Percentiles rank a stretch among this genome's conserved stretches.
Conservation (phyloP, 768 basidiomycete species). For the Russula vinacea region DNA sequence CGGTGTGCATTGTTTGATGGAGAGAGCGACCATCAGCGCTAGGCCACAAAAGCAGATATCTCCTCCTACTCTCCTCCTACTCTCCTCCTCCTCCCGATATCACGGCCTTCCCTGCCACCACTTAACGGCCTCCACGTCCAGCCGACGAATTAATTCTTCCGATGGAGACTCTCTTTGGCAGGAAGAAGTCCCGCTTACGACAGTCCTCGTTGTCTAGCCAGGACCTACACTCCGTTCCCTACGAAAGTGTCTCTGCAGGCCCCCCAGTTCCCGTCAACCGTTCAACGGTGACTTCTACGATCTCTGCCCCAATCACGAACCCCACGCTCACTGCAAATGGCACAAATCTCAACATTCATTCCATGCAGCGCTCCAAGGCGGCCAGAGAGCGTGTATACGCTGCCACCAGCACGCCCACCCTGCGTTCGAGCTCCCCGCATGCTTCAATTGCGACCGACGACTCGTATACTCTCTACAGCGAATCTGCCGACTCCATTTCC, state of each 20-base stretch:
- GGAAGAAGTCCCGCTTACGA: slow-evolving; percentile 53
- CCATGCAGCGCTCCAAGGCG: slow-evolving; percentile 47
- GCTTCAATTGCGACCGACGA: slow-evolving; percentile 53
- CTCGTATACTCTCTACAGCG: slow-evolving; percentile 58
- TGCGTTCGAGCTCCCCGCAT: slow-evolving; percentile 50
- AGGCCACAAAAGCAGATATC: not conserved
- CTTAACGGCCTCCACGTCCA: not conserved
- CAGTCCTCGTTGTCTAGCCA: slow-evolving; percentile 59
- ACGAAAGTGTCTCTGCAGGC: slow-evolving; percentile 61
- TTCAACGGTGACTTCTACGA: slow-evolving; percentile 36
- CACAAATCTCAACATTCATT: slow-evolving; percentile 65
- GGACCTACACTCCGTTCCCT: slow-evolving; percentile 68
- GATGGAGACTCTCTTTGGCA: slow-evolving; percentile 69
- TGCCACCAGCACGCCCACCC: slow-evolving; percentile 36
- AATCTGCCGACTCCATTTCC: slow-evolving; percentile 43
- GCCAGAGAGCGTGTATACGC: slow-evolving; percentile 57
- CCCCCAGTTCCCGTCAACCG: slow-evolving; percentile 56
- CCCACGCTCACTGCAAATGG: slow-evolving; percentile 71
- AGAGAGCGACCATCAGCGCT: not conserved
- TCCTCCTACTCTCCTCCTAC: not conserved
- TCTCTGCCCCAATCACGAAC: slow-evolving; percentile 83
- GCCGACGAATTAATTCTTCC: not conserved
- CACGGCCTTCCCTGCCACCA: not conserved
- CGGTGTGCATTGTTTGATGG: not conserved
- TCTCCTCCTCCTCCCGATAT: not conserved